Evolutionary conservation across 805 yeast genomes (phyloP).

Genomic region (Ascoidea tarda): DNA sequence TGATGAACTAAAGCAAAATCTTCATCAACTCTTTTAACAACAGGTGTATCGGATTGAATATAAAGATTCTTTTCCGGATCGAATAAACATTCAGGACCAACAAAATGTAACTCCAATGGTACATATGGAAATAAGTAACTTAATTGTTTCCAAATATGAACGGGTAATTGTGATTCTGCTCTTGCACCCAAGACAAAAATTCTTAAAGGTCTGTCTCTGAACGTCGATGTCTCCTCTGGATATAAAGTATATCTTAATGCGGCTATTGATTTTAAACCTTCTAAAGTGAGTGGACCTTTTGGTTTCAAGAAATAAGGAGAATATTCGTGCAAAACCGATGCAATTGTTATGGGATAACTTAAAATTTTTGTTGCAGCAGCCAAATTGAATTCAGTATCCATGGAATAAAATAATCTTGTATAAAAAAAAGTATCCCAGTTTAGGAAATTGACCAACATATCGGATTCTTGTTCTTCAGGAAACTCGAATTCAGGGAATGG

Average conservation of each 20-base stretch:
- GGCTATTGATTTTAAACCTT: slow-evolving; percentile 87
- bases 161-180: slow-evolving; percentile 87
- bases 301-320: slow-evolving; percentile 78
- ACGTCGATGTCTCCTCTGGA: slow-evolving; percentile 47
- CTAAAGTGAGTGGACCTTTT: slow-evolving; percentile 77
- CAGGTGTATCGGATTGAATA: slow-evolving; percentile 44
- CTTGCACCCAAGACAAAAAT: slow-evolving; percentile 84
- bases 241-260: slow-evolving; percentile 85
- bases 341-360: slow-evolving; percentile 86
- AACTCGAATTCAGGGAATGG: slow-evolving; percentile 92
- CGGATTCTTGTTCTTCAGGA: slow-evolving; percentile 68
- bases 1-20: slow-evolving; percentile 66
- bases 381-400: slow-evolving; percentile 93
- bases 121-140: slow-evolving; percentile 74
- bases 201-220: slow-evolving; percentile 81
- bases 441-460: slow-evolving; percentile 59
- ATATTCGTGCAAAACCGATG: slow-evolving; percentile 65
- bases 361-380: slow-evolving; percentile 93
- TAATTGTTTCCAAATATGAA: slow-evolving; percentile 91
- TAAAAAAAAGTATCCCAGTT: slow-evolving; percentile 92
- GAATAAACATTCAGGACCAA: slow-evolving; percentile 85
- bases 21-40: slow-evolving; percentile 60
- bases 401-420: slow-evolving; percentile 83
- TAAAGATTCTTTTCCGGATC: slow-evolving; percentile 59
- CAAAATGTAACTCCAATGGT: slow-evolving; percentile 75